phyloP scores from a whole-genome alignment of 2,329 filamentous ascomycete species.

The Colletotrichum theobromicola region DNA sequence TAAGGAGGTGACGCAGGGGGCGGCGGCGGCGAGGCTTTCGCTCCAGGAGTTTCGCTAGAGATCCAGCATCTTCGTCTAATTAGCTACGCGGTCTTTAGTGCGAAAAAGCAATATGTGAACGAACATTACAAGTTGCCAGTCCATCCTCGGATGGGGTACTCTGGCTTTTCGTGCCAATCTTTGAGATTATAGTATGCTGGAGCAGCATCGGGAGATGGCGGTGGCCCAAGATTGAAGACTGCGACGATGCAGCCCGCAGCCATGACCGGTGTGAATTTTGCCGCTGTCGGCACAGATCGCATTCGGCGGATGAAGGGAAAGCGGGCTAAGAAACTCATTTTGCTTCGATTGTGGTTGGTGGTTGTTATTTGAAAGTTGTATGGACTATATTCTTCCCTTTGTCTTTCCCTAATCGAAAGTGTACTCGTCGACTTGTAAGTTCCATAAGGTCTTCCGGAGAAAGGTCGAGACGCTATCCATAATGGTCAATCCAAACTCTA shows the following conservation, averaged over 20 bases:
- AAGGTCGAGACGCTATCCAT: not conserved
- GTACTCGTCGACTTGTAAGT: not conserved
- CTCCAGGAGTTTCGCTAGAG: not conserved
- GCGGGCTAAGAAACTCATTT: not conserved
- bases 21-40: not conserved
- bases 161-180: not conserved
- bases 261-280: not conserved
- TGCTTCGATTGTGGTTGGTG: not conserved
- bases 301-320: not conserved
- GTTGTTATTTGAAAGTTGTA: not conserved
- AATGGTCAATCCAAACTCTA: not conserved
- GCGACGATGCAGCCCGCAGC: not conserved
- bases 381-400: too few relatives aligned
- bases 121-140: not conserved
- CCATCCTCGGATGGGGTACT: not conserved
- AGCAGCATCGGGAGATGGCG: not conserved
- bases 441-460: not conserved
- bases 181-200: not conserved
- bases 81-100: fast-evolving
- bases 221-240: not conserved
- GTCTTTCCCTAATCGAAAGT: not conserved
- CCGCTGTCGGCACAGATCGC: not conserved
- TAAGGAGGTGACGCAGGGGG: not conserved
- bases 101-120: not conserved
- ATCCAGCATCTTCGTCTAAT: not conserved